Conservation (phyloP, 2,329 filamentous ascomycete genomes). For the Trichoderma afroharzianum region DNA sequence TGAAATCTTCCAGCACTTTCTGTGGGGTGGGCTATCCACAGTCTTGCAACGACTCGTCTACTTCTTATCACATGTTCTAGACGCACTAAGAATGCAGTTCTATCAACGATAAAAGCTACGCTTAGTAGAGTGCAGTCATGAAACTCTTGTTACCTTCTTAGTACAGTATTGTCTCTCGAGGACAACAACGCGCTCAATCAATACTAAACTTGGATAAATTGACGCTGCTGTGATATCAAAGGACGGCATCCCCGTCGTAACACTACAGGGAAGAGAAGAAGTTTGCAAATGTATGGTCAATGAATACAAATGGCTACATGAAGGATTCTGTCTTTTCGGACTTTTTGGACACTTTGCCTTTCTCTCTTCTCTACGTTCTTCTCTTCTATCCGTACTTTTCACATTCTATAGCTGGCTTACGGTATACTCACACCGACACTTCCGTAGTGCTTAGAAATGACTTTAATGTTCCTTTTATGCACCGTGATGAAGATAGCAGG, state of each 20-base stretch:
- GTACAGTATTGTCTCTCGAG: neutral
- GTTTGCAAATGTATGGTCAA: neutral
- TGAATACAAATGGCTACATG: neutral
- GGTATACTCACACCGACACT: neutral
- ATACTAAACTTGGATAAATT: neutral
- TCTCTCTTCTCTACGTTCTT: too few relatives aligned
- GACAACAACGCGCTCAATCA: neutral
- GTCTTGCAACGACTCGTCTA: neutral
- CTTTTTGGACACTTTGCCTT: too few relatives aligned
- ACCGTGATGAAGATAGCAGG: neutral
- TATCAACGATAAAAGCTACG: neutral
- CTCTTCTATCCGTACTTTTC: neutral
- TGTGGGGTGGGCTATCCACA: neutral
- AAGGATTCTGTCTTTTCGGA: too few relatives aligned
- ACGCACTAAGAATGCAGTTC: neutral
- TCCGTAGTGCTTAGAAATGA: neutral
- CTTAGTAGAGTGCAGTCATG: neutral
- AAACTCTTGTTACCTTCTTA: neutral
- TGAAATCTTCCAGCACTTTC: neutral
- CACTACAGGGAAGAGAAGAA: neutral
- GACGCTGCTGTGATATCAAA: neutral
- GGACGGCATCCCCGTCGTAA: neutral
- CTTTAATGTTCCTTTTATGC: neutral
- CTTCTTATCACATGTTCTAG: neutral
- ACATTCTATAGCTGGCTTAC: neutral